A percentile compares a stretch with the other conserved stretches of the same genome.
Evolutionary conservation across 306 rosid genomes (phyloP).

Genomic region (Pterocarpus santalinus): DNA sequence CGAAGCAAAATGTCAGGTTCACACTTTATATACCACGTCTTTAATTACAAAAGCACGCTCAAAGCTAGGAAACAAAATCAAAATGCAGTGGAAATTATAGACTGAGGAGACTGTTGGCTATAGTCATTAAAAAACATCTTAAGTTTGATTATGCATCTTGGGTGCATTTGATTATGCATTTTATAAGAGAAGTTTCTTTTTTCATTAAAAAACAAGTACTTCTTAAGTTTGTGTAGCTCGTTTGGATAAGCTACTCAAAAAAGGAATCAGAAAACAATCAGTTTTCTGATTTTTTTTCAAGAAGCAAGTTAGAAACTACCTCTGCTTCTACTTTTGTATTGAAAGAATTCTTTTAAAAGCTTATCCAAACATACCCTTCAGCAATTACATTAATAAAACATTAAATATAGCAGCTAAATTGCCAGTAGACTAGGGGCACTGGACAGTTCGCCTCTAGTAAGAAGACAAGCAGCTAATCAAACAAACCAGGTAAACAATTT

Average conservation of each 20-base stretch:
- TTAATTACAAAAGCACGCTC: constrained; percentile 11
- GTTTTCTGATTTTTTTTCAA: too few relatives aligned
- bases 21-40: not conserved
- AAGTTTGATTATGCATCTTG: too few relatives aligned
- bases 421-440: constrained; percentile 3
- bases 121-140: constrained; percentile 32
- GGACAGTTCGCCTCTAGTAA: not conserved
- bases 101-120: constrained; percentile 12
- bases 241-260: not conserved
- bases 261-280: not conserved
- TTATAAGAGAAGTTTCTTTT: not conserved
- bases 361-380: not conserved
- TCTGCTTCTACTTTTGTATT: not conserved
- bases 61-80: constrained; percentile 22
- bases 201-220: too few relatives aligned
- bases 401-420: constrained; percentile 17
- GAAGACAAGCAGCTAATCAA: not conserved
- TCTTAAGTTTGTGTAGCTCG: not conserved
- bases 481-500: constrained; percentile 18
- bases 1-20: constrained; percentile 35
- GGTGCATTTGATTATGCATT: not conserved
- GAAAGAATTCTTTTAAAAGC: not conserved
- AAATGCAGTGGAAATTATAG: constrained; percentile 27
- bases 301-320: not conserved
- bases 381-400: not conserved